phyloP scores from a whole-genome alignment of 306 rosid genomes.

The Prunus davidiana region DNA sequence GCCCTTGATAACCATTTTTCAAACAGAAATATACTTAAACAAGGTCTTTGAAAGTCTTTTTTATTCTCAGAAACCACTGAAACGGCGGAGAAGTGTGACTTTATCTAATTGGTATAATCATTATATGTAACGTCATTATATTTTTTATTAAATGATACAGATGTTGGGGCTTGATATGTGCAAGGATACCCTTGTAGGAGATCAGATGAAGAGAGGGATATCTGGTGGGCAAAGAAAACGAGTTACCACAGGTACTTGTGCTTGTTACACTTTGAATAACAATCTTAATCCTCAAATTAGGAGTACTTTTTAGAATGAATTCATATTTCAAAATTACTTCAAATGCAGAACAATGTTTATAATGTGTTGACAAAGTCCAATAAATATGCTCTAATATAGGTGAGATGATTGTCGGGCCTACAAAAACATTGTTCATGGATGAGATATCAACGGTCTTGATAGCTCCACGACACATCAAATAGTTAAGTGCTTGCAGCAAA shows the following conservation, averaged over 20 bases:
- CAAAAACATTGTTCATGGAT: conserved; percentile 83
- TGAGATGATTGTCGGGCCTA: conserved; percentile 94
- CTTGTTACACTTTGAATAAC: background rate
- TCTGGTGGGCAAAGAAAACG: conserved; percentile 95
- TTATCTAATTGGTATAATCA: background rate
- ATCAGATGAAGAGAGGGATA: conserved; percentile 81
- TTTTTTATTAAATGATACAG: conserved; percentile 40
- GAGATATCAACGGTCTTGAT: conserved; percentile 92
- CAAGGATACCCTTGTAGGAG: conserved; percentile 87
- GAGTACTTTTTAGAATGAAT: background rate
- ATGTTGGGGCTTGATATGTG: conserved; percentile 84
- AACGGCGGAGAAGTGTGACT: too few relatives aligned
- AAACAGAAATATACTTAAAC: too few relatives aligned
- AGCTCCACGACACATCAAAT: conserved; percentile 91
- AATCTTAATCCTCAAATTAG: background rate
- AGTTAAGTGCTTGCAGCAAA: conserved; percentile 80
- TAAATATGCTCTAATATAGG: conserved; percentile 30
- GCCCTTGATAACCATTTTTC: too few relatives aligned
- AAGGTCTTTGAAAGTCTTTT: too few relatives aligned
- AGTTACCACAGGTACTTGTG: conserved; percentile 71
- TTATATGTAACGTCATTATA: background rate
- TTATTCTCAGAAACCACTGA: too few relatives aligned
- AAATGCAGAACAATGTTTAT: background rate
- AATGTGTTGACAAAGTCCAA: background rate
- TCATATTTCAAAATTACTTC: background rate